A percentile compares a stretch with the other conserved stretches of the same genome.
phyloP scores from a whole-genome alignment of 371 early-diverging fungal species.

The Chytridium lagenaria region DNA sequence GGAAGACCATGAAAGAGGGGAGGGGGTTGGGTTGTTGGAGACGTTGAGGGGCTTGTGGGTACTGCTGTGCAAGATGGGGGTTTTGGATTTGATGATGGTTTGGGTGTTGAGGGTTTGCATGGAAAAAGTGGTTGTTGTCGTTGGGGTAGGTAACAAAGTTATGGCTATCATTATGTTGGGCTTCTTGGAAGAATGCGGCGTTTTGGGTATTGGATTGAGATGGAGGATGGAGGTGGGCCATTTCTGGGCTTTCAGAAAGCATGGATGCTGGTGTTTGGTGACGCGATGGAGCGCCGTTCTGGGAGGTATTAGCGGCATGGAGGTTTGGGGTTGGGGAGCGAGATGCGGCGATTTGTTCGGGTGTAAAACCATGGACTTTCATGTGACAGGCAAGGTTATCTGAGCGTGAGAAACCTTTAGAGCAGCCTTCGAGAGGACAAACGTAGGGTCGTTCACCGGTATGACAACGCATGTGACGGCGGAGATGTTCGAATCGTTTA shows the following conservation, averaged over 20 bases:
- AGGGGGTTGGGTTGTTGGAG: constrained; percentile 3
- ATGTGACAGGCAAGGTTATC: constrained; percentile 87
- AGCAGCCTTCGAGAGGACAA: constrained; percentile 67
- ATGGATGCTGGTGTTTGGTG: not conserved
- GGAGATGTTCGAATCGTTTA: constrained; percentile 77
- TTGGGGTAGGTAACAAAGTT: too few relatives aligned
- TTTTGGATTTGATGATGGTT: not conserved
- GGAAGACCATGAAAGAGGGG: constrained; percentile 5
- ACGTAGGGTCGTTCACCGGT: constrained; percentile 68
- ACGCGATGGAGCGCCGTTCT: too few relatives aligned
- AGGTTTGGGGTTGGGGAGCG: constrained; percentile 5
- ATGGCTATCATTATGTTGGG: too few relatives aligned
- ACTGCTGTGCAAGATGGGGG: not conserved
- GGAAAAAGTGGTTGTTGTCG: too few relatives aligned
- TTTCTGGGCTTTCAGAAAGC: not conserved
- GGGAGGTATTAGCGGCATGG: not conserved
- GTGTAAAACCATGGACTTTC: constrained; percentile 35
- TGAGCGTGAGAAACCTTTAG: constrained; percentile 79
- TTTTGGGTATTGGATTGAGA: too few relatives aligned
- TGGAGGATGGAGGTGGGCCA: constrained; percentile 2
- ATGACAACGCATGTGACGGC: constrained; percentile 56
- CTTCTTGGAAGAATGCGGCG: too few relatives aligned
- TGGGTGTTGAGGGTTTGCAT: too few relatives aligned
- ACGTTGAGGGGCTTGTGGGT: not conserved
- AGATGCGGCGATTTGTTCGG: not conserved